Evolutionary conservation across 768 basidiomycete genomes (phyloP).

Genomic region (Tulasnella sp.): DNA sequence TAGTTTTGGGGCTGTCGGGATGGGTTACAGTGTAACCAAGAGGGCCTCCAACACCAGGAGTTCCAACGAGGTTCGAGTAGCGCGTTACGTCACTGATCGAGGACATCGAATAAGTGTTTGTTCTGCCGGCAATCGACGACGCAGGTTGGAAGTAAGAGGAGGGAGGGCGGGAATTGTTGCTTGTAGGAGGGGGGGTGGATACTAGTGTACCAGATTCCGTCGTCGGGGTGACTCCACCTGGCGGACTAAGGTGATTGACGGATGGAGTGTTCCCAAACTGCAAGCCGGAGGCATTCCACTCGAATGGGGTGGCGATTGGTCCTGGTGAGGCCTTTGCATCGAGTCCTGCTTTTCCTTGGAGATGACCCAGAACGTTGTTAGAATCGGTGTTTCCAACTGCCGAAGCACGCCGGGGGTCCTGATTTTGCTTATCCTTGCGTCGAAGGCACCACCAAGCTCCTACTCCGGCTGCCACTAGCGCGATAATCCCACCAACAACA

Average conservation of each 20-base stretch:
- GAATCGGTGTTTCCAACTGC: neutral
- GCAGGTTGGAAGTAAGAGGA: neutral
- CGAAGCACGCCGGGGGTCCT: neutral
- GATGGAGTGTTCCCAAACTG: neutral
- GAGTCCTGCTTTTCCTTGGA: neutral
- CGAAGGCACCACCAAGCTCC: neutral
- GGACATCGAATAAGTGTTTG: neutral
- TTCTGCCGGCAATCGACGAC: neutral
- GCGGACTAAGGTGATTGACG: neutral
- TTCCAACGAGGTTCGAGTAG: neutral
- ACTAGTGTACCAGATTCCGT: neutral
- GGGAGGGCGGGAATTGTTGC: neutral
- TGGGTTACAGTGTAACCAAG: neutral
- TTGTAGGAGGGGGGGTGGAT: neutral
- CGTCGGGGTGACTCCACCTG: neutral
- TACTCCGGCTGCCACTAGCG: neutral
- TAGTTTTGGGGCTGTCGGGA: neutral
- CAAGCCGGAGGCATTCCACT: constrained; percentile 2
- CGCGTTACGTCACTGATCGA: neutral
- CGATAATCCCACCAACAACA: neutral
- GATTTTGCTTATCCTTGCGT: neutral
- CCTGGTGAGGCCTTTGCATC: neutral
- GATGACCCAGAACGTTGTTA: neutral
- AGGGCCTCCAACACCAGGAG: neutral
- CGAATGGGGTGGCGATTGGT: constrained; percentile 5